Conservation (phyloP, 129 eudicot species). For the Mikania micrantha region DNA sequence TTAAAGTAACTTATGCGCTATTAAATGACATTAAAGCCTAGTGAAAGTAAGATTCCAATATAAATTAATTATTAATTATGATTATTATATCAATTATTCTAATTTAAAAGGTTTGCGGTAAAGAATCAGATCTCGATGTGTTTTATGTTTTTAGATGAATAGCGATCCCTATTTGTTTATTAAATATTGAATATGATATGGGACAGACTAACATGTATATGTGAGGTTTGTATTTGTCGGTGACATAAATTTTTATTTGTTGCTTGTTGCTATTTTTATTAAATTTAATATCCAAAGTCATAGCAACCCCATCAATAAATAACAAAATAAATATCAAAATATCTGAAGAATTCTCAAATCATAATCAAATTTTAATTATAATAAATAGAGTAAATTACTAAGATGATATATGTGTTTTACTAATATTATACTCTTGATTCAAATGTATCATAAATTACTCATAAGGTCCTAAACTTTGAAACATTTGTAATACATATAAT, state of each 20-base stretch:
- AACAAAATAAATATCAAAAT: neutral
- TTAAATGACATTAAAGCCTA: slow-evolving; percentile 34
- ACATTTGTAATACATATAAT: too few species aligned
- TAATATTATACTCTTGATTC: too few species aligned
- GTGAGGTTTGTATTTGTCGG: slow-evolving; percentile 11
- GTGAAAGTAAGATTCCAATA: slow-evolving; percentile 31
- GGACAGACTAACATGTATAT: slow-evolving; percentile 25
- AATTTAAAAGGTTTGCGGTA: neutral
- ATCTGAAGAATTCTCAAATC: too few species aligned
- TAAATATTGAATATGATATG: neutral
- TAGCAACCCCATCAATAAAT: slow-evolving; percentile 1
- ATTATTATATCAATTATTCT: neutral
- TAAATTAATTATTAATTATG: neutral
- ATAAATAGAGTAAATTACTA: too few species aligned
- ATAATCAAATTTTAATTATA: too few species aligned
- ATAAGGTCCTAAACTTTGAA: too few species aligned
- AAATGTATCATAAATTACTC: too few species aligned
- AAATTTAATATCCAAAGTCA: neutral
- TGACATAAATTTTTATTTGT: neutral
- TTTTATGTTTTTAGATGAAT: slow-evolving; percentile 2
- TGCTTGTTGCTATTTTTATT: neutral
- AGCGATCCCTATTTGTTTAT: neutral
- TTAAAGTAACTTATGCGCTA: slow-evolving; percentile 22
- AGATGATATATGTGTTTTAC: too few species aligned
- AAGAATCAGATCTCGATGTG: slow-evolving; percentile 30